Base-by-base conservation (phyloP, 2,329 filamentous ascomycete genomes). In the Rhynchosporium secalis region DNA sequence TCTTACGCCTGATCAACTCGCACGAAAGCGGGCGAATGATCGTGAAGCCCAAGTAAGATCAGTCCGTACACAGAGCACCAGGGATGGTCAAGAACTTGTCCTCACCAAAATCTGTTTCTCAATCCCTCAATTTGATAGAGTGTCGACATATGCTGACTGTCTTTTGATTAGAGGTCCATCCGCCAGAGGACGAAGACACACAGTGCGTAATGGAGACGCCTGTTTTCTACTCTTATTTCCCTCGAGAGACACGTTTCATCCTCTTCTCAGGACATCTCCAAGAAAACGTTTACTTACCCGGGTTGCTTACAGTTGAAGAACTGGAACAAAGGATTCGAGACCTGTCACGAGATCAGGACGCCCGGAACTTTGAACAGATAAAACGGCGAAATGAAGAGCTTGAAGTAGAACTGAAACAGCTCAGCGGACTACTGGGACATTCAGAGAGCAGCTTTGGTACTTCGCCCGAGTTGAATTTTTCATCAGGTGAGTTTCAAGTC, bases 21-120 rank as follows among this genome's bases (percentile, higher is more conserved):
- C 89, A 40, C 88, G 92, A 74, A 96, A 96, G 80, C 84, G 92
- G 67, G 91, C 91, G 73, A 96, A 96, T 78, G 92, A 96, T 75
- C 86, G 92, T 65, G 91, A 96, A 76, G 92, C 92, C 47, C 92
- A 96, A 33, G 51, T 54, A n/a, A 41, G 36, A n/a, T 41, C 8
- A 1, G 10, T 40, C 36, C 13, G 29, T 38, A 77, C 85, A 2
- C 8, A 8, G 20, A 92, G 52, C 91, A 90, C 49, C 96, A 63
- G 5, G 49, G 52, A 26, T 41, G 15, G 5, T 9, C 8, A 5
- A 10, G 4, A 5, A 41, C 28, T 3, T 26, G n/a, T 4, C 9
- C 8, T 9, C 10, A 8, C 20, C n/a, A 8, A 26, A 46, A 4
- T 8, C 20, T n/a, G n/a, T 8, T 46, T 10, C n/a, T 20, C 8